These are phyloP conservation scores for Mucor racemosus DNA, from an alignment of 371 early-diverging fungal genomes.

Conservation along the genomic window DNA sequence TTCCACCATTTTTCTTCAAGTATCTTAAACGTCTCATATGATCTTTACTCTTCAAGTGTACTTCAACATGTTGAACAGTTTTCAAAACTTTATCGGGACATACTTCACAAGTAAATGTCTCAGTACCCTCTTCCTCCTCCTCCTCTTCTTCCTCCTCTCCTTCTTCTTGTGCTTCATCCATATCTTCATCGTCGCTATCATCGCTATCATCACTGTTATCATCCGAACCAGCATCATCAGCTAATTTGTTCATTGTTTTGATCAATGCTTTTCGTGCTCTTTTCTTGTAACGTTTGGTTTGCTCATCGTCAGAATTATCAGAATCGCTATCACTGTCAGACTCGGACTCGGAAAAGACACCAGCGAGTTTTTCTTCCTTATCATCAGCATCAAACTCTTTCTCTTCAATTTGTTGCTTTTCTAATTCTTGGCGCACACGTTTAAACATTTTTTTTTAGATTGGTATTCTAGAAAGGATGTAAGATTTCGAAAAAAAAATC, in stretches of 20 bases:
- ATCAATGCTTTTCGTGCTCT: slow-evolving; percentile 25
- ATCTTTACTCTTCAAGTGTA: slow-evolving; percentile 39
- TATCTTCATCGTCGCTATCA: slow-evolving; percentile 16
- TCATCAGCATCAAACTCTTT: slow-evolving; percentile 31
- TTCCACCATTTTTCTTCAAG: slow-evolving; percentile 20
- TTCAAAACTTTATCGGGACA: slow-evolving; percentile 39
- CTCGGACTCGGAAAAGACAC: slow-evolving; percentile 36
- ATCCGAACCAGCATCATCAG: slow-evolving; percentile 16
- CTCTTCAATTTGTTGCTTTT: slow-evolving; percentile 44
- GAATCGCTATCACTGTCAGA: slow-evolving; percentile 23
- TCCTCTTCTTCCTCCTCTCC: slow-evolving; percentile 21
- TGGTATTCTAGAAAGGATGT: neutral
- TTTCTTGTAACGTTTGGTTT: slow-evolving; percentile 26
- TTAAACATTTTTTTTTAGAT: slow-evolving; percentile 36
- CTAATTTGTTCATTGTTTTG: slow-evolving; percentile 18
- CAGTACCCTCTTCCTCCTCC: slow-evolving; percentile 18
- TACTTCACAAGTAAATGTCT: slow-evolving; percentile 35
- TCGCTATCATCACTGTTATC: slow-evolving; percentile 18
- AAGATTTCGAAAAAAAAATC: neutral
- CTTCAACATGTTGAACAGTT: slow-evolving; percentile 32
- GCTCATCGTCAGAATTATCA: slow-evolving; percentile 33
- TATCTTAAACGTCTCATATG: slow-evolving; percentile 27
- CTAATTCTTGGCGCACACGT: slow-evolving; percentile 43
- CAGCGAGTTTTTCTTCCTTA: slow-evolving; percentile 34
- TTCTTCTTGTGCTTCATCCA: slow-evolving; percentile 8